These are phyloP conservation scores for Paecilomyces sp. DNA, from an alignment of 2,329 filamentous ascomycete genomes.

Conservation along the genomic window DNA sequence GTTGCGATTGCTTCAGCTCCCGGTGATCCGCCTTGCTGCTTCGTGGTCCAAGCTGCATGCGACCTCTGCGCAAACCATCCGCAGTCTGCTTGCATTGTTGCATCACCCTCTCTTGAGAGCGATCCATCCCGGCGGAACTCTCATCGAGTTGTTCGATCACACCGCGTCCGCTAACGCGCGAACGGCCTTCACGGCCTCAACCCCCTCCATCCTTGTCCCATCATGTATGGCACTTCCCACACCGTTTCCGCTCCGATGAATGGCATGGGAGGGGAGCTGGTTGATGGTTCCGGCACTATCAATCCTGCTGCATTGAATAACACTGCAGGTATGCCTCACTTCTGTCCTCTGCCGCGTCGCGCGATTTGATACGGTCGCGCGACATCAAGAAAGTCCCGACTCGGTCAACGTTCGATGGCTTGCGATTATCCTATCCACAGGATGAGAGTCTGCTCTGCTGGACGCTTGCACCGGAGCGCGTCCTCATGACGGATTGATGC, in stretches of 20 bases:
- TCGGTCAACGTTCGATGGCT: background rate
- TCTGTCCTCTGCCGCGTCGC: background rate
- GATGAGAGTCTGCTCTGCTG: background rate
- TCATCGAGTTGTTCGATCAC: slow-evolving; percentile 10
- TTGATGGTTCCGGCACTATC: slow-evolving; percentile 79
- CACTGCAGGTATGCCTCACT: slow-evolving; percentile 50
- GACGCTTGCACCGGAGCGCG: slow-evolving; percentile 3
- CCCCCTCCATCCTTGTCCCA: slow-evolving; percentile 22
- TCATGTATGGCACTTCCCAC: slow-evolving; percentile 42
- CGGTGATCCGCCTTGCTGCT: slow-evolving; percentile 22
- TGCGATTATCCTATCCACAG: background rate
- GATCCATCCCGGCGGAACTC: slow-evolving; percentile 7
- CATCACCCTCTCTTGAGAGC: slow-evolving; percentile 11
- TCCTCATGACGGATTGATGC: slow-evolving; percentile 21
- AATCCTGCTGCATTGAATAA: slow-evolving; percentile 82
- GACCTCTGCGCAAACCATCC: slow-evolving; percentile 15
- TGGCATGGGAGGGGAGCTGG: slow-evolving; percentile 46
- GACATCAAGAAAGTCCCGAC: background rate
- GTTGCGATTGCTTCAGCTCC: slow-evolving; percentile 18
- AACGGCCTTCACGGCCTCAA: slow-evolving; percentile 23
- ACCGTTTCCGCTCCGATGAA: slow-evolving; percentile 56
- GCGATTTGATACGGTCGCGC: background rate
- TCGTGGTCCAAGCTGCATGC: slow-evolving; percentile 24
- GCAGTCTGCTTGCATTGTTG: slow-evolving; percentile 13
- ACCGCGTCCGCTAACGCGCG: slow-evolving; percentile 25